Base-by-base conservation (phyloP, 345 rosid species). In the Salix brachista region DNA sequence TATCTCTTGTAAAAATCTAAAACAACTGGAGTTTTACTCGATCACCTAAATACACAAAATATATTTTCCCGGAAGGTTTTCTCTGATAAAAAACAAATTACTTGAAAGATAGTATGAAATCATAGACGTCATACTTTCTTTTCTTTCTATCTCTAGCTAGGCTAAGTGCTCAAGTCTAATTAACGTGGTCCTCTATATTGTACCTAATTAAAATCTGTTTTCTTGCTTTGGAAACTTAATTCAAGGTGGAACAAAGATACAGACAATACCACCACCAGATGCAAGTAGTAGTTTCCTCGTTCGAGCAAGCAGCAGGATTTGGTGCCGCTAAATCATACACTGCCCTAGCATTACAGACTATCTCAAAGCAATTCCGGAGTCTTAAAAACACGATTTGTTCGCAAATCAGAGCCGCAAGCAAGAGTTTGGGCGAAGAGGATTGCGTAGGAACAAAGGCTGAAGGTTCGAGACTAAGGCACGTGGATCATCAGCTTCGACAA, bases 271-370 rank as follows among this genome's bases (percentile, higher is more conserved):
- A 91, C 77, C 84, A 85, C 61, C 92, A 91, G 75, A 91, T 92
- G 96, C 88, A 90, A n/a, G 50, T 80, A 2, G 86, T 85, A 44
- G 81, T 82, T 48, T 77, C 91, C 36, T 81, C 89, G 4, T 92
- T 91, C 78, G 94, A 92, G 84, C 90, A 90, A 80, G 91, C 78
- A 0, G 87, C 90, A 3, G 94, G 96, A 14, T 52, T 80, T 8
- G 92, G 91, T 17, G 82, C 92, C 1, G 93, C 97, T 8, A 88
- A 79, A 75, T 61, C 96, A 3, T 92, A 92, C 84, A 90, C 96
- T 4, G 73, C 89, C 64, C 86, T 90, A 18, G 94, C 94, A 6
- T 80, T 91, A 73, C 83, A 85, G 80, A 92, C 94, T 0, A 91
- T 92, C 69, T 92, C 96, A 14, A 89, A 86, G 88, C 90, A 88